A percentile compares a stretch with the other conserved stretches of the same genome.
Conservation (phyloP, 1,284 basidiomycete species). For the Fomitopsis palustris region DNA sequence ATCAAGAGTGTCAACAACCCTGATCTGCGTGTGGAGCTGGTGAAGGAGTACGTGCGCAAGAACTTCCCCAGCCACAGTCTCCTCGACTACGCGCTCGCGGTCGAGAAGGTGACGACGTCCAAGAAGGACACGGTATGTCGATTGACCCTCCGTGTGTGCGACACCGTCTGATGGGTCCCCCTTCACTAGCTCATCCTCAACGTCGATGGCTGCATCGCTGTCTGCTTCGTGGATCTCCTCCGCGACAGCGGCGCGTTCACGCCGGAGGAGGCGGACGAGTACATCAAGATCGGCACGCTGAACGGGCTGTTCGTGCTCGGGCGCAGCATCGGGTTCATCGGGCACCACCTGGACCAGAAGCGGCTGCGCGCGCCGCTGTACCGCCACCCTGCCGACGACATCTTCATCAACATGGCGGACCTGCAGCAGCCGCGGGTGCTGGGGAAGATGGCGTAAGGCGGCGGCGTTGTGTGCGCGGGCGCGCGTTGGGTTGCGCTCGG, state of each 20-base stretch:
- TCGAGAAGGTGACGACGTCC: constrained; percentile 95
- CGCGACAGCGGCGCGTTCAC: constrained; percentile 94
- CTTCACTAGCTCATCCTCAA: constrained; percentile 77
- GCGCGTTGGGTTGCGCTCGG: not conserved
- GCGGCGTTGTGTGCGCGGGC: not conserved
- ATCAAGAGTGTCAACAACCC: constrained; percentile 99
- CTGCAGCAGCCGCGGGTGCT: constrained; percentile 74
- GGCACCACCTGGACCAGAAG: constrained; percentile 95
- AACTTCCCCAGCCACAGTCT: constrained; percentile 93
- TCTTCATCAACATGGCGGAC: constrained; percentile 86
- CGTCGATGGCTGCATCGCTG: constrained; percentile 97
- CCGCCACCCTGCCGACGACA: constrained; percentile 86
- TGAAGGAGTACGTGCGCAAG: constrained; percentile 95
- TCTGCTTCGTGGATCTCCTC: constrained; percentile 96
- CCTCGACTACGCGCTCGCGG: constrained; percentile 97
- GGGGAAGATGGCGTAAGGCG: constrained; percentile 46
- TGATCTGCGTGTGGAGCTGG: constrained; percentile 94
- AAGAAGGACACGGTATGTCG: constrained; percentile 91
- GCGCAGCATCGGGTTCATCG: constrained; percentile 96
- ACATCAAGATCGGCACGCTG: constrained; percentile 92
- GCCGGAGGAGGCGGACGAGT: constrained; percentile 94
- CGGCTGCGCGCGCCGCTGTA: constrained; percentile 89
- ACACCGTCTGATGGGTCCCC: not conserved
- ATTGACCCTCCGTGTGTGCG: constrained; percentile 14
- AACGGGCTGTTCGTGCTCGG: constrained; percentile 98